Evolutionary conservation across 2,329 filamentous ascomycete species (phyloP).

Genomic region (Trichophyton verrucosum): DNA sequence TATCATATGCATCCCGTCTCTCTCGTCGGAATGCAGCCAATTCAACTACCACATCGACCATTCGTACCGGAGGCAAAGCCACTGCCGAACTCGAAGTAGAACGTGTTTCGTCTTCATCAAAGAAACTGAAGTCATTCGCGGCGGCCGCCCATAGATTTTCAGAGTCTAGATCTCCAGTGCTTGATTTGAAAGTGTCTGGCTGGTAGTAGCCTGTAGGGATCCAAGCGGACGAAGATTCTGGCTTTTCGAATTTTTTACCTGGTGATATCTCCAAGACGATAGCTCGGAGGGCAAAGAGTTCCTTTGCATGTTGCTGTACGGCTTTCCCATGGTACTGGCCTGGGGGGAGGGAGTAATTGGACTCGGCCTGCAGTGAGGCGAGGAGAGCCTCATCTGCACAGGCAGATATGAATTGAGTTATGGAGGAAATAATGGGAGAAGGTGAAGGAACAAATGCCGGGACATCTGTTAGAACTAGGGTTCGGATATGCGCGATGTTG

Average conservation of each 20-base stretch:
- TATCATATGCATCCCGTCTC: slow-evolving; percentile 38
- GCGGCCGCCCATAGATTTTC: slow-evolving; percentile 50
- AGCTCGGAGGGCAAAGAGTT: slow-evolving; percentile 43
- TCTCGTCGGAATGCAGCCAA: slow-evolving; percentile 43
- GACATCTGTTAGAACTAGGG: slow-evolving; percentile 45
- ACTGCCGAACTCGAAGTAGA: neutral
- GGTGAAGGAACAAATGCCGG: slow-evolving; percentile 34
- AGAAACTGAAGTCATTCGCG: slow-evolving; percentile 49
- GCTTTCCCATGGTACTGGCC: slow-evolving; percentile 39
- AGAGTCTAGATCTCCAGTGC: slow-evolving; percentile 47
- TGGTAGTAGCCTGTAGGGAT: slow-evolving; percentile 35
- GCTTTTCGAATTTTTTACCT: slow-evolving; percentile 13
- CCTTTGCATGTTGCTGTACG: slow-evolving; percentile 37
- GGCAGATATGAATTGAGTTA: slow-evolving; percentile 44
- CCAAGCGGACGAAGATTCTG: slow-evolving; percentile 23
- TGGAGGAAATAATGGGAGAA: slow-evolving; percentile 30
- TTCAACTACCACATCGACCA: slow-evolving; percentile 42
- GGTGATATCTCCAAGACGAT: slow-evolving; percentile 45
- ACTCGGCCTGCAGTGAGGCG: slow-evolving; percentile 40
- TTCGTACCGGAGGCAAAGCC: slow-evolving; percentile 5
- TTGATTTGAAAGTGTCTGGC: slow-evolving; percentile 38
- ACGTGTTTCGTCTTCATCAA: slow-evolving; percentile 38
- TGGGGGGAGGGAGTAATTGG: slow-evolving; percentile 49
- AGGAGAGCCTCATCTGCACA: slow-evolving; percentile 45
- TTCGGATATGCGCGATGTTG: slow-evolving; percentile 42